Conservation (phyloP, 2,329 filamentous ascomycete species). For the Beauveria caledonica region DNA sequence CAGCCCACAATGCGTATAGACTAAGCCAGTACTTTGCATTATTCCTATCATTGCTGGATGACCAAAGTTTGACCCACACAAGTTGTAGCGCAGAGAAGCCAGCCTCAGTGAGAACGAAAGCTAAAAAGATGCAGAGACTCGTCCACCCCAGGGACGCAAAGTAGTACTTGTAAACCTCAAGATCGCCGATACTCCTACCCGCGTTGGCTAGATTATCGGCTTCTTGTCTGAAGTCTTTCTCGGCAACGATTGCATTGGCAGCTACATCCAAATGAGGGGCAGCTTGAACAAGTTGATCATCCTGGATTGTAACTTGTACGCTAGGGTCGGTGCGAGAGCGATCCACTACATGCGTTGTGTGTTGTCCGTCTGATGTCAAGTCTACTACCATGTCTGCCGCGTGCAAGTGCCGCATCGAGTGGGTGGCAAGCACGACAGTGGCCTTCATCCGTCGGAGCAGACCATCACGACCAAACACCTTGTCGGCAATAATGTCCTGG, state of each 20-base stretch:
- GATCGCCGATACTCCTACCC: conserved; percentile 5
- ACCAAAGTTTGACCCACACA: conserved; percentile 8
- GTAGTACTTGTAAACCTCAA: conserved; percentile 12
- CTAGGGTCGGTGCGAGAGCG: conserved; percentile 4
- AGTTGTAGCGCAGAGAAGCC: neutral
- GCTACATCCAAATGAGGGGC: conserved; percentile 9
- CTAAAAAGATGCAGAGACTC: neutral
- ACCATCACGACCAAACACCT: conserved; percentile 9
- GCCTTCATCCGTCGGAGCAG: conserved; percentile 2
- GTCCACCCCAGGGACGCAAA: conserved; percentile 8
- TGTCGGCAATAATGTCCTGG: neutral
- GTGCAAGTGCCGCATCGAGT: conserved; percentile 2
- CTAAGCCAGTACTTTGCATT: conserved; percentile 9
- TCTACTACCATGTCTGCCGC: neutral
- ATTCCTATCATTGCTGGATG: neutral
- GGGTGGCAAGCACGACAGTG: conserved; percentile 6
- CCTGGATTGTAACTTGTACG: conserved; percentile 5
- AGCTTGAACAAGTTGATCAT: conserved; percentile 7
- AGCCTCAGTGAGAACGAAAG: neutral
- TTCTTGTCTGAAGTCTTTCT: conserved; percentile 8
- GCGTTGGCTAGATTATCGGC: conserved; percentile 1
- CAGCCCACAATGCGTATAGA: conserved; percentile 1
- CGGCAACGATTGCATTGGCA: conserved; percentile 9
- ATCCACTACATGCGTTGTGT: conserved; percentile 8
- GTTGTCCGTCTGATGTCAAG: neutral